Evolutionary conservation across 805 yeast species (phyloP), one percentile per base, ranked within the genome.

Genomic region (Candida morakotiae): DNA sequence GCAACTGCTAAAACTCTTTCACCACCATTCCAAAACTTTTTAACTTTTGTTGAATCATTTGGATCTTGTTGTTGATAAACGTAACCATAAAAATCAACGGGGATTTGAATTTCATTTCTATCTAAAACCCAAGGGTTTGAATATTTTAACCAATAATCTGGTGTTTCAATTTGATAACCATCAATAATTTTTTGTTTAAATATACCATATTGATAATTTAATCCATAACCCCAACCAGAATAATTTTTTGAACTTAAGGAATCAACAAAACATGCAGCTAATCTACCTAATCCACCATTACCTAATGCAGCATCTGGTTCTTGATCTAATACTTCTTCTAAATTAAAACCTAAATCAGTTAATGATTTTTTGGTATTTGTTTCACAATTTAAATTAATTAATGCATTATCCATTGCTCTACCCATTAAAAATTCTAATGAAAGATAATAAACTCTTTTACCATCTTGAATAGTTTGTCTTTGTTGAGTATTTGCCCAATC

Each of bases 191-290:
- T 80, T 65, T 88, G 97, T 48, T 87, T 77, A 64, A 88, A 88
- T 50, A 88, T 88, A 59, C 97, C 97, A 56, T 89, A 88, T 62
- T 87, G 87, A 66, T 88, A 88, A 57, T 95, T 82, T 49, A 88
- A 68, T 42, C 97, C 96, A 59, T 88, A 88, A 45, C 97, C 97
- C 97, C 97, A 88, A 35, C 95, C 95, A 13, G 94, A 87, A 59
- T 85, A 86, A 60, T 85, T 81, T 47, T 85, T 83, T 4, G 95
- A 80, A 24, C 93, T 78, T 57, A 88, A 67, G 1, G 96, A 87
- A 64, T 89, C 96, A 33, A 88, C 77, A 56, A 87, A 88, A 63
- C 96, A 89, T 15, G 96, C 96, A 16, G 96, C 96, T 55, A 88
- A 71, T 57, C 97, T 78, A 45, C 97, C 97, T 39, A 88, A 69